These are phyloP conservation scores for Lathyrus aphaca DNA, from an alignment of 306 rosid genomes.

Conservation along the genomic window DNA sequence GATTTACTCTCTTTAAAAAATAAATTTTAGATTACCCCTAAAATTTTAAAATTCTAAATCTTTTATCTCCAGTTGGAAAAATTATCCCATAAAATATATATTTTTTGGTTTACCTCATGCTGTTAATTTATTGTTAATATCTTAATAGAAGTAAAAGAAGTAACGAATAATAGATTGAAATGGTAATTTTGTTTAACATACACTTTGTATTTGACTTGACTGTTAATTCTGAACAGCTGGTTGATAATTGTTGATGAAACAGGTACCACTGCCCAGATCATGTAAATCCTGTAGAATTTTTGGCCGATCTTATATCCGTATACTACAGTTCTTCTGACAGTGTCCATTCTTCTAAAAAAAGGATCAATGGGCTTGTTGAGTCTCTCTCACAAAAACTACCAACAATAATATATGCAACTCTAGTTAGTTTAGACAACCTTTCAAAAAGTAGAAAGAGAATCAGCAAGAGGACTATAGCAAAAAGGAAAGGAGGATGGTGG, in stretches of 20 bases:
- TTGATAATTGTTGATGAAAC: conserved; percentile 45
- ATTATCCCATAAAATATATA: too few relatives aligned
- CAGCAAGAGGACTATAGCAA: conserved; percentile 48
- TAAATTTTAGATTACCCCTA: too few relatives aligned
- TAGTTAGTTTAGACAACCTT: conserved; percentile 56
- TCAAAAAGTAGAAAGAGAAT: conserved; percentile 45
- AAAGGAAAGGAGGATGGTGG: conserved; percentile 87
- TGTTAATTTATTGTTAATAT: conserved; percentile 11
- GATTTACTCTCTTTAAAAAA: too few relatives aligned
- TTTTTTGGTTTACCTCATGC: too few relatives aligned
- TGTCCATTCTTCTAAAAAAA: conserved; percentile 76
- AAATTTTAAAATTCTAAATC: too few relatives aligned
- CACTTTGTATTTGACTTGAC: conserved; percentile 18
- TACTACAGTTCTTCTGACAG: conserved; percentile 90
- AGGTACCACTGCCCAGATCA: conserved; percentile 87
- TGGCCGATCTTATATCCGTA: conserved; percentile 92
- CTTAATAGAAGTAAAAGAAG: conserved; percentile 22
- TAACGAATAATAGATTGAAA: conserved; percentile 25
- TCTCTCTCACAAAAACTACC: conserved; percentile 68
- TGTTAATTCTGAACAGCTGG: conserved; percentile 30
- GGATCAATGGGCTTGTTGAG: conserved; percentile 81
- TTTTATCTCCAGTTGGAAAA: too few relatives aligned
- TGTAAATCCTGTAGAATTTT: conserved; percentile 89
- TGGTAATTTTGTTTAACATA: conserved; percentile 19
- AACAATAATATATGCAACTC: conserved; percentile 68